Evolutionary conservation across 2,329 filamentous ascomycete species (phyloP).

Genomic region (Diaporthe destruens): DNA sequence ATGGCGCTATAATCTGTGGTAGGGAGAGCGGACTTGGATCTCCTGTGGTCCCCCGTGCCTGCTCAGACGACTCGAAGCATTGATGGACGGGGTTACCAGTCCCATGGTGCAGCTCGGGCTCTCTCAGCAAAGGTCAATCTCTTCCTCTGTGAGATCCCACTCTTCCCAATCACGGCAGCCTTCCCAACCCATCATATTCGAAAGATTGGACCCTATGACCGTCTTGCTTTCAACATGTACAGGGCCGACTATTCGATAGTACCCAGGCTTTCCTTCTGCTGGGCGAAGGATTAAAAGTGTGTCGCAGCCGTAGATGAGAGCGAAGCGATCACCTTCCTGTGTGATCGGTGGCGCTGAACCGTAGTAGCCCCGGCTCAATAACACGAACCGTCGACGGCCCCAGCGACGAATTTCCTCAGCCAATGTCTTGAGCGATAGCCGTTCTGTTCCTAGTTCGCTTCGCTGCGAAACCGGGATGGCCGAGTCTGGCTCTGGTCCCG

Average conservation of each 20-base stretch:
- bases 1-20: no score
- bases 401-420: neutral
- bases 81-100: no score
- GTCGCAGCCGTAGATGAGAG: neutral
- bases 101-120: no score
- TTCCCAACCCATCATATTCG: neutral
- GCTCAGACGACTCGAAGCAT: no score
- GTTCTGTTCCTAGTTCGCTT: no score
- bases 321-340: neutral
- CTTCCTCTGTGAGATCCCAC: neutral
- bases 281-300: neutral
- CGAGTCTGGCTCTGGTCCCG: no score
- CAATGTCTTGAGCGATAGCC: neutral
- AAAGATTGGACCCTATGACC: accelerated
- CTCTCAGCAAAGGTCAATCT: neutral
- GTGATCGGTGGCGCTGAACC: neutral
- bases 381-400: neutral
- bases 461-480: no score
- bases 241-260: neutral
- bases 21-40: no score
- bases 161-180: conserved; percentile 1
- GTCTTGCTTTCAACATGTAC: neutral
- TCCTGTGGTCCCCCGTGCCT: no score
- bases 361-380: neutral
- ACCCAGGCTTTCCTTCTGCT: neutral